Conservation (phyloP, 2,329 filamentous ascomycete genomes). For the Verticillium nubilum region DNA sequence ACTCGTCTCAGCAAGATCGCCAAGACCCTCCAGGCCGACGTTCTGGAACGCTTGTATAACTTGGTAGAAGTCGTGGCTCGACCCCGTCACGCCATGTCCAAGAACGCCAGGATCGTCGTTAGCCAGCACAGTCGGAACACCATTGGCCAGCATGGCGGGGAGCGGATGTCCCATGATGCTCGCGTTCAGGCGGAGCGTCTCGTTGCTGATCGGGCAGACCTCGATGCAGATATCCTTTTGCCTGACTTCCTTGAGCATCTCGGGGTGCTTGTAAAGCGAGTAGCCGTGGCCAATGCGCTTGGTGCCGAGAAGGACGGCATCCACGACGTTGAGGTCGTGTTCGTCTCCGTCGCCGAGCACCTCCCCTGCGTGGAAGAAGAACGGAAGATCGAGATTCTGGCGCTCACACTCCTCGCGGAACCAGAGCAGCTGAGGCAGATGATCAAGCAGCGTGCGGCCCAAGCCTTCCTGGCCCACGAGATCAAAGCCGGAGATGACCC, state of each 20-base stretch:
- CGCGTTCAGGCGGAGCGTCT: conserved; percentile 66
- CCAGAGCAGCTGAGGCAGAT: conserved; percentile 77
- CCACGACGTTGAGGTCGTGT: conserved; percentile 66
- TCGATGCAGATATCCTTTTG: conserved; percentile 77
- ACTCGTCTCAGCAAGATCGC: conserved; percentile 77
- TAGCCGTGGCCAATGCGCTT: conserved; percentile 77
- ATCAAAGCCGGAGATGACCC: conserved; percentile 74
- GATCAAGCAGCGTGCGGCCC: conserved; percentile 63
- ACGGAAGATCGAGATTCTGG: conserved; percentile 69
- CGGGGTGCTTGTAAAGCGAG: conserved; percentile 75
- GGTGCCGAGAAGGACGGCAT: conserved; percentile 73
- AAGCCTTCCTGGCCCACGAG: conserved; percentile 77
- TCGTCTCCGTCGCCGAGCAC: conserved; percentile 60
- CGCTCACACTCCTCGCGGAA: conserved; percentile 74
- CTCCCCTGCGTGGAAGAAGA: conserved; percentile 86
- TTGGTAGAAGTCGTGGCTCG: conserved; percentile 85
- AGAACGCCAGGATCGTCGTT: conserved; percentile 80
- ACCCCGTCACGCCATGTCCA: conserved; percentile 67
- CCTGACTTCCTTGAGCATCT: conserved; percentile 74
- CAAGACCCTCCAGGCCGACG: conserved; percentile 71
- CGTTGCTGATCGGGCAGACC: conserved; percentile 69
- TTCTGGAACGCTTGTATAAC: conserved; percentile 79
- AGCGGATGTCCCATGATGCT: conserved; percentile 69
- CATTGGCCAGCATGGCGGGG: conserved; percentile 69
- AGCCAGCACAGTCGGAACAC: conserved; percentile 69